A percentile compares a stretch with the other conserved stretches of the same genome.
Evolutionary conservation across 2,329 filamentous ascomycete genomes (phyloP).

Genomic region (Fusarium sp.): DNA sequence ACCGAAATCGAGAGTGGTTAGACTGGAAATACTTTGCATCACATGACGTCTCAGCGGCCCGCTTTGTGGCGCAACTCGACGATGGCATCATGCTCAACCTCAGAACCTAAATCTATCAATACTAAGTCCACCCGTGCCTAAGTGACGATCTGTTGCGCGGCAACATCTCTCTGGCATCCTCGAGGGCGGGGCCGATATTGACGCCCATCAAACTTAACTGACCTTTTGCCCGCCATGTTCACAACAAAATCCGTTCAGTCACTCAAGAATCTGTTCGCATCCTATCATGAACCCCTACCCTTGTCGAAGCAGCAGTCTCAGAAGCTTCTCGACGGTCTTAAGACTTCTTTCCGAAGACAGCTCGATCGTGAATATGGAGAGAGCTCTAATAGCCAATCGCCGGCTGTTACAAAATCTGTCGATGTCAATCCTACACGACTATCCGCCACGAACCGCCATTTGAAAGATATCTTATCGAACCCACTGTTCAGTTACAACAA

Average conservation of each 20-base stretch:
- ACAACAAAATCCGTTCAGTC: conserved; percentile 55
- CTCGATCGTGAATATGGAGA: conserved; percentile 70
- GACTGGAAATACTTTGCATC: conserved; percentile 32
- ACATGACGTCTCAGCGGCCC: conserved; percentile 42
- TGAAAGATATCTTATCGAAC: conserved; percentile 69
- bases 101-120: conserved; percentile 17
- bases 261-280: conserved; percentile 56
- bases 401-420: conserved; percentile 30
- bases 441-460: conserved; percentile 58
- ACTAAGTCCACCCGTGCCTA: conserved; percentile 13
- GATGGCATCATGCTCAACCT: conserved; percentile 45
- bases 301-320: conserved; percentile 64
- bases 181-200: conserved; percentile 24
- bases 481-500: conserved; percentile 63
- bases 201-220: conserved; percentile 51
- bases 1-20: neutral
- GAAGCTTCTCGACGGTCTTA: conserved; percentile 67
- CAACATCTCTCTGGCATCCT: neutral
- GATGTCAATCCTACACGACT: conserved; percentile 51
- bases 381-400: conserved; percentile 46
- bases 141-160: neutral
- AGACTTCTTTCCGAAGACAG: conserved; percentile 67
- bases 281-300: conserved; percentile 65
- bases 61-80: conserved; percentile 39
- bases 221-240: conserved; percentile 49